Percentiles rank a stretch among this genome's conserved stretches.
Evolutionary conservation across 2,329 filamentous ascomycete genomes (phyloP).

Genomic region (Phialophora verrucosa): DNA sequence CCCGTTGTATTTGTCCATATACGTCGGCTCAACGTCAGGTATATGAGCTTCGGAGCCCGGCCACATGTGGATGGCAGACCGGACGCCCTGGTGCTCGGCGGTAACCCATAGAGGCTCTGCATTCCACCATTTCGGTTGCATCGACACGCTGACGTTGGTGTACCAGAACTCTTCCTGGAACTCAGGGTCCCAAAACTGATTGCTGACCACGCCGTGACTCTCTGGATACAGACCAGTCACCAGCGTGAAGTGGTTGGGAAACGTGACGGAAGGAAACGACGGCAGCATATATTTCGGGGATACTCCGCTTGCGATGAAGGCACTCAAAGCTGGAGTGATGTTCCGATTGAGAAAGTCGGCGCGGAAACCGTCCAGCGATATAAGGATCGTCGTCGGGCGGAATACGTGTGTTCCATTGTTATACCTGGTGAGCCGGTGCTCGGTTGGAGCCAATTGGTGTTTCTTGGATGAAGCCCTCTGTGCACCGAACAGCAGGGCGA

Average conservation of each 20-base stretch:
- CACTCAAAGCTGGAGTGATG: constrained; percentile 79
- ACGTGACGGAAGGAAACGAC: constrained; percentile 94
- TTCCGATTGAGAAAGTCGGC: constrained; percentile 88
- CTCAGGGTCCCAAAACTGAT: constrained; percentile 88
- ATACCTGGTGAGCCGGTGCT: constrained; percentile 43
- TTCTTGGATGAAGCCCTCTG: constrained; percentile 58
- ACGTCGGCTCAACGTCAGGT: constrained; percentile 72
- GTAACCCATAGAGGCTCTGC: constrained; percentile 95
- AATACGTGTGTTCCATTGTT: constrained; percentile 89
- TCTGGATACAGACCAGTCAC: constrained; percentile 92
- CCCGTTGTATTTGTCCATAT: constrained; percentile 83
- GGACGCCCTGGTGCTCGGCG: constrained; percentile 79
- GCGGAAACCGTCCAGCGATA: constrained; percentile 94
- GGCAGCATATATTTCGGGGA: constrained; percentile 92
- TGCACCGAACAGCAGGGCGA: constrained; percentile 61
- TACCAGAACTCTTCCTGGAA: constrained; percentile 84
- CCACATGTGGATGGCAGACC: constrained; percentile 96
- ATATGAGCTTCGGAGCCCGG: constrained; percentile 92
- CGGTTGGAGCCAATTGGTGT: constrained; percentile 37
- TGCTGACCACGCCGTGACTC: constrained; percentile 89
- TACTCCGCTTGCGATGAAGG: constrained; percentile 80
- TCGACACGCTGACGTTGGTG: constrained; percentile 56
- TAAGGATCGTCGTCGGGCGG: constrained; percentile 86
- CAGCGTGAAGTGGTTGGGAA: constrained; percentile 94
- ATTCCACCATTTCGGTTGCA: constrained; percentile 91